Conservation (phyloP, 1,284 basidiomycete species). For the Cryptococcus jaspeensis region DNA sequence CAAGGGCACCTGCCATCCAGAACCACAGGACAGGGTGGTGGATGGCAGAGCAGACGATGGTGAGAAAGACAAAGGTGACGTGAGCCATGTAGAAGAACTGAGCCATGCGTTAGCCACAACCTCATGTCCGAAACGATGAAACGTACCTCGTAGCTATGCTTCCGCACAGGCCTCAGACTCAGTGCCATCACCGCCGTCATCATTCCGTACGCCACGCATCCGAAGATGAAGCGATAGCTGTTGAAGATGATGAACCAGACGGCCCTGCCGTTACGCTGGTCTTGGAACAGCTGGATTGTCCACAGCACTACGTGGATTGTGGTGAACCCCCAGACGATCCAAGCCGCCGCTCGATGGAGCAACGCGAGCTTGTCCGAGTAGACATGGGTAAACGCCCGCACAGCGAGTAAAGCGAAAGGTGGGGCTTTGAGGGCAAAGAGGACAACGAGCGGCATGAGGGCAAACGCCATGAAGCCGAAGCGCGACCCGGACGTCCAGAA, state of each 20-base stretch:
- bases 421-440: constrained; percentile 76
- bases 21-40: constrained; percentile 66
- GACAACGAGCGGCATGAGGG: constrained; percentile 71
- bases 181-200: constrained; percentile 67
- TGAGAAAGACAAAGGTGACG: constrained; percentile 64
- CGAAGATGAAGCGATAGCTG: constrained; percentile 71
- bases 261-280: constrained; percentile 57
- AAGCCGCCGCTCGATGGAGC: constrained; percentile 70
- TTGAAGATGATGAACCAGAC: constrained; percentile 66
- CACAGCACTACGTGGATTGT: constrained; percentile 70
- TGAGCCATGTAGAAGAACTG: constrained; percentile 69
- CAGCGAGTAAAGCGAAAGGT: constrained; percentile 76
- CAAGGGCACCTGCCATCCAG: constrained; percentile 63
- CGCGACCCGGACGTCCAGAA: constrained; percentile 76
- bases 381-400: constrained; percentile 65
- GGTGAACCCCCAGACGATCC: constrained; percentile 70
- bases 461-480: constrained; percentile 73
- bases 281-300: constrained; percentile 67
- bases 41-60: constrained; percentile 62
- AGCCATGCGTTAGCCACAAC: background rate
- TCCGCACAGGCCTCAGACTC: constrained; percentile 65
- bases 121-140: background rate
- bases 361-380: constrained; percentile 74
- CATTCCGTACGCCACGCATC: constrained; percentile 67
- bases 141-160: constrained; percentile 64